Base-by-base conservation (phyloP, 805 yeast genomes). In the Kazachstania africana region DNA sequence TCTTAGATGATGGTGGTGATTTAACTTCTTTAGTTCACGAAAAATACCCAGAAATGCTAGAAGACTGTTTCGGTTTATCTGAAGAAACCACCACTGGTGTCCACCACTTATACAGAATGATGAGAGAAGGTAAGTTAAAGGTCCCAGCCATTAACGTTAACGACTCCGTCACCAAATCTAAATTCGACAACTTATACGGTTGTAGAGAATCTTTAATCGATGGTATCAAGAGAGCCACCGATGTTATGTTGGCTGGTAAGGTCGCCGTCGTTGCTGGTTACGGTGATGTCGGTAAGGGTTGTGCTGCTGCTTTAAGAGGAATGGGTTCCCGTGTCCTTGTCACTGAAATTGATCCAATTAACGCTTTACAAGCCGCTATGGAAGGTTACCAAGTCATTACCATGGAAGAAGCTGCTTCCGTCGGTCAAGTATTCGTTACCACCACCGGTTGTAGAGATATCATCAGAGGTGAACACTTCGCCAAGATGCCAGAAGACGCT, bases 61-160 rank as follows among this genome's bases (percentile, higher is more conserved):
- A 79, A 48, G 94, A 63, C 64, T 91, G 97, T 73, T 85, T 48
- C 72, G 98, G 98, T 69, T 65, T 88, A 46, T 81, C 94, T 47
- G 98, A 88, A 75, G 98, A 88, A 75, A 88, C 98, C 68, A 88
- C 98, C 62, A 88, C 98, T 48, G 98, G 98, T 81, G 97, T 88
- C 55, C 97, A 91, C 75, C 95, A 91, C 70, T 74, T 88, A 57
- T 91, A 88, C 87, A 81, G 78, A 74, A 80, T 85, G 94, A 63
- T 91, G 57, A 81, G 69, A 66, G 94, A 88, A 40, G 78, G 76
- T 47, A 63, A 67, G 46, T 76, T 88, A 66, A 88, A 87, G 78
- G 96, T 88, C 34, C 98, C 98, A 61, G 97, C 98, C 63, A 88
- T 88, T 70, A 88, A 88, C 67, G 98, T 88, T 62, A 88, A 88